Evolutionary conservation across 2,329 filamentous ascomycete species (phyloP), one percentile per base, ranked within the genome.

Genomic region (Venturia nashicola): DNA sequence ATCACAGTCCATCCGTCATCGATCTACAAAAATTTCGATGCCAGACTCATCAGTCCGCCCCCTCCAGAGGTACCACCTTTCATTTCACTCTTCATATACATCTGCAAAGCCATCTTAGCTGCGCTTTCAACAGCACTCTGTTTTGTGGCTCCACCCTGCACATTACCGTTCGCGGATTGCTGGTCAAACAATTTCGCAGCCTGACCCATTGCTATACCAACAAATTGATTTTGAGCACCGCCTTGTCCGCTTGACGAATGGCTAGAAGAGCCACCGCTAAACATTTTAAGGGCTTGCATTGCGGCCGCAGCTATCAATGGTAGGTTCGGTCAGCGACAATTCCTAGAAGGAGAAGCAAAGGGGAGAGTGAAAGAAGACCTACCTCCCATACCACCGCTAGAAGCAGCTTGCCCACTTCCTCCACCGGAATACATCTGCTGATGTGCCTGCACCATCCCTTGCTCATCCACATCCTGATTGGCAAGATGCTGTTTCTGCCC

Each of bases 181-280:
- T 86, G 74, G 69, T 86, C 83, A 73, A 85, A 87, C 66, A 92
- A 79, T 80, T 92, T 91, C 71, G 86, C 87, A 42, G 91, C 92
- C 78, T 97, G 88, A 9, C 83, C 85, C 90, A 97, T 92, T 54
- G 92, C 92, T 73, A 96, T 79, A 5, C 88, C 89, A 67, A 96
- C 83, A 71, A 96, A 90, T 66, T 87, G 83, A 73, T 87, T 90
- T 80, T 96, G 87, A 61, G 72, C 71, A 27, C 72, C 72, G n/a
- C 70, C 67, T 42, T 71, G 77, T 69, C 67, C 76, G 67, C 67
- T 77, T 75, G 69, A 66, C 5, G 65, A 66, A 36, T 70, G 68
- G 2, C 69, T 67, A 57, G 51, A 36, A n/a, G 51, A 36, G 20
- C 70, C 74, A 27, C 85, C 82, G 59, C 82, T 79, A 76, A 96